Evolutionary conservation across 768 basidiomycete genomes (phyloP).

Genomic region (Hygrocybe coccinea): DNA sequence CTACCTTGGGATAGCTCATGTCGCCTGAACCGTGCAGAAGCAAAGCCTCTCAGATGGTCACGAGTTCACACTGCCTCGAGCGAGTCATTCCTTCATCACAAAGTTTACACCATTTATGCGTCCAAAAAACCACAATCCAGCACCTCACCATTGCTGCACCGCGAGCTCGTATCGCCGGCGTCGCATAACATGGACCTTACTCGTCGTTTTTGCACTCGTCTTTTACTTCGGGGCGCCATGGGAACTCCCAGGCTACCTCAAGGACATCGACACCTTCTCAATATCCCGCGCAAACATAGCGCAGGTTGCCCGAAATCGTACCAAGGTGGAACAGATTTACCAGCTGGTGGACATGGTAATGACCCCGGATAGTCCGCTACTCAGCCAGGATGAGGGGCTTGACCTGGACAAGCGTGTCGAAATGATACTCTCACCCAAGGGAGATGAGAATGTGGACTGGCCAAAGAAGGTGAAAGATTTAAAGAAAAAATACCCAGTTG

Average conservation of each 20-base stretch:
- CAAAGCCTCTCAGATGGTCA: too few relatives aligned
- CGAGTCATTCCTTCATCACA: too few relatives aligned
- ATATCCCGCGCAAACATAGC: conserved; percentile 37
- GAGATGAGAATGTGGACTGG: conserved; percentile 44
- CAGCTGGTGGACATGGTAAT: conserved; percentile 67
- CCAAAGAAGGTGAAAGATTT: conserved; percentile 37
- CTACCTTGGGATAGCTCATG: conserved; percentile 27
- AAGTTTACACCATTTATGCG: too few relatives aligned
- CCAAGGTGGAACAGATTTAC: conserved; percentile 55
- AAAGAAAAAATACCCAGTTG: conserved; percentile 51
- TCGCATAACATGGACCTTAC: conserved; percentile 40
- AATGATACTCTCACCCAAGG: conserved; percentile 50
- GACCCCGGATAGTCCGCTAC: conserved; percentile 38
- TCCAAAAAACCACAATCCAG: too few relatives aligned
- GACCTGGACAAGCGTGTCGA: conserved; percentile 47
- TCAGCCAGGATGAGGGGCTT: conserved; percentile 37
- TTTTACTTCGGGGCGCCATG: conserved; percentile 43
- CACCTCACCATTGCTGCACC: background rate
- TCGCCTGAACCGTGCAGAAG: background rate
- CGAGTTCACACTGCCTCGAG: too few relatives aligned
- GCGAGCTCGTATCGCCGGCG: conserved; percentile 36
- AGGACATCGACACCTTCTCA: conserved; percentile 25
- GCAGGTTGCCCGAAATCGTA: conserved; percentile 25
- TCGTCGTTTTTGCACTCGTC: conserved; percentile 34
- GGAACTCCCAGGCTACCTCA: conserved; percentile 35